Evolutionary conservation across 371 early-diverging fungal genomes (phyloP).

Genomic region (Apophysomyces elegans): DNA sequence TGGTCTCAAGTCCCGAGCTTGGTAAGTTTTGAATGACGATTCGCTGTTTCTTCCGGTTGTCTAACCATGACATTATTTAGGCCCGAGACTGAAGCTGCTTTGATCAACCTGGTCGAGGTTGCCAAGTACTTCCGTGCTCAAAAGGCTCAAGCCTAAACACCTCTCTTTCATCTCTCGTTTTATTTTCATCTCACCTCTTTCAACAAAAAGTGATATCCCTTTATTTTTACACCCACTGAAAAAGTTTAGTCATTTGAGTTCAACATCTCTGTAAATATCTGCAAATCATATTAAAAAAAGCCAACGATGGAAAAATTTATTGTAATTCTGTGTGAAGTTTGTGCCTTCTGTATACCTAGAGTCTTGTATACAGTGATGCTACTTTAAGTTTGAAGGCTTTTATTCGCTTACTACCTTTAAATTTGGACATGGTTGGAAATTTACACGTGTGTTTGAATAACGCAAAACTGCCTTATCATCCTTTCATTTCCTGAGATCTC

Average conservation of each 20-base stretch:
- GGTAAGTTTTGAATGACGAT: slow-evolving; percentile 67
- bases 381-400: too few species aligned
- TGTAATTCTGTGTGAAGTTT: too few species aligned
- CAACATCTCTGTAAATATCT: slow-evolving; percentile 10
- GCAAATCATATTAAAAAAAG: not conserved
- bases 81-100: slow-evolving; percentile 87
- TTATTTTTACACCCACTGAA: not conserved
- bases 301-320: not conserved
- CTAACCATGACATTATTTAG: slow-evolving; percentile 2
- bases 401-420: too few species aligned
- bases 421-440: too few species aligned
- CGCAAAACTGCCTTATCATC: too few species aligned
- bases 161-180: not conserved
- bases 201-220: slow-evolving; percentile 11
- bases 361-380: not conserved
- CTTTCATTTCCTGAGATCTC: too few species aligned
- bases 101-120: slow-evolving; percentile 86
- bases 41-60: slow-evolving; percentile 35
- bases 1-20: slow-evolving; percentile 95
- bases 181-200: slow-evolving; percentile 3
- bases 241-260: not conserved
- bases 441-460: too few species aligned
- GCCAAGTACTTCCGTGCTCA: slow-evolving; percentile 71
- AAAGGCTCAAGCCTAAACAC: slow-evolving; percentile 21
- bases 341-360: not conserved